Evolutionary conservation across 192 early-diverging fungal genomes (phyloP), one percentile per base, ranked within the genome.

Genomic region (Lunasporangiospora selenospora): DNA sequence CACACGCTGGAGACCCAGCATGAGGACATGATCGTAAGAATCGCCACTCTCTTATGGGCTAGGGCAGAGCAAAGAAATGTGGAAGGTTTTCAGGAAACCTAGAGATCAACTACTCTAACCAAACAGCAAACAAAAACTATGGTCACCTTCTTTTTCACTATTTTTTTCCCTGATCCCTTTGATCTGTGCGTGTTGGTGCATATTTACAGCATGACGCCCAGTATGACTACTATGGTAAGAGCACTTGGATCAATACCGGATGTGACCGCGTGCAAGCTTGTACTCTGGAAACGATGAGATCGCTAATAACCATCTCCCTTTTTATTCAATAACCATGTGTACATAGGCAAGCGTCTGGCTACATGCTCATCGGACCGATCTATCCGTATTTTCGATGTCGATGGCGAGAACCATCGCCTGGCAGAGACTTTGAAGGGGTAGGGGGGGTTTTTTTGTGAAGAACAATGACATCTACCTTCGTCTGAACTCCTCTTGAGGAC

Each of bases 351-450:
- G 69, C 88, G 90, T 31, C 83, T 99, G n/a, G 98, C 98, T 5
- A 99, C 98, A 2, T 93, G 93, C 79, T 99, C 98, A 32, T 98
- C 96, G 8, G 98, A 99, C 75, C 83, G 93, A 42, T 90, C 93
- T 44, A 93, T 99, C 67, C 89, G 89, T 45, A 87, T 99, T 30
- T 99, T 97, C 67, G 92, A 98, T 45, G 88, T 96, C 32, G 90
- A 92, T 53, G 88, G 88, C 30, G 89, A 89, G 27, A 76, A 65
- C 27, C 89, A 92, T 26, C 81, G 80, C 12, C 78, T 89, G 37
- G 70, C 88, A 6, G 86, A 88, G 38, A 90, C 88, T 3, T 75
- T 95, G 53, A 84, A 78, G 57, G 90, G 90, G 93, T 94, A 80
- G 33, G 60, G 34, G 10, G 30, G 8, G 24, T 43, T 45, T 19